Conservation (phyloP, 495 filamentous ascomycete genomes). For the Xylaria intraflava region DNA sequence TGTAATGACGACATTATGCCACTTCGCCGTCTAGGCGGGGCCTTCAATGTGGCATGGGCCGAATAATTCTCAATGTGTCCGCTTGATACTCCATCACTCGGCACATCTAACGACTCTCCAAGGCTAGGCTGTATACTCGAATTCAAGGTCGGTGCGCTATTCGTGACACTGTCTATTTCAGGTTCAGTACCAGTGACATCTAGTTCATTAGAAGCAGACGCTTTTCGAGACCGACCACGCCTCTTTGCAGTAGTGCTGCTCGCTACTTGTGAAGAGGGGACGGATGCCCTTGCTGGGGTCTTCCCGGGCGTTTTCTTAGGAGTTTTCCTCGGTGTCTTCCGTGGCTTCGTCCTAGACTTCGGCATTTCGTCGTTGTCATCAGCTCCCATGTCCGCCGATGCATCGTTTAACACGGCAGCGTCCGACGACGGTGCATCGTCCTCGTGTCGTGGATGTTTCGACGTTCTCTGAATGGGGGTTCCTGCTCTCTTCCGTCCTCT, state of each 20-base stretch:
- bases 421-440: conserved; percentile 18
- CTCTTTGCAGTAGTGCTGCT: conserved; percentile 17
- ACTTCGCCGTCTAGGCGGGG: neutral
- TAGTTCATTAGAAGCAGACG: conserved; percentile 20
- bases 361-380: conserved; percentile 16
- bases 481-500: conserved; percentile 36
- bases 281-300: conserved; percentile 1
- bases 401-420: conserved; percentile 9
- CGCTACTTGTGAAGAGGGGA: conserved; percentile 22
- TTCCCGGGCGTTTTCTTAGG: conserved; percentile 20
- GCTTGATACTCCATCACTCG: neutral
- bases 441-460: conserved; percentile 17
- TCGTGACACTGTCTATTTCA: neutral
- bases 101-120: neutral
- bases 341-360: conserved; percentile 25
- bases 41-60: neutral
- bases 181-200: conserved; percentile 8
- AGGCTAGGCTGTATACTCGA: neutral
- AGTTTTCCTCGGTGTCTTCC: conserved; percentile 21
- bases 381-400: neutral
- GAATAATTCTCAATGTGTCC: neutral
- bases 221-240: conserved; percentile 26
- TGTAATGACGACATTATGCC: neutral
- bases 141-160: neutral
- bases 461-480: conserved; percentile 28